These are phyloP conservation scores for Alternaria conjuncta DNA, from an alignment of 2,329 filamentous ascomycete species.

Conservation along the genomic window DNA sequence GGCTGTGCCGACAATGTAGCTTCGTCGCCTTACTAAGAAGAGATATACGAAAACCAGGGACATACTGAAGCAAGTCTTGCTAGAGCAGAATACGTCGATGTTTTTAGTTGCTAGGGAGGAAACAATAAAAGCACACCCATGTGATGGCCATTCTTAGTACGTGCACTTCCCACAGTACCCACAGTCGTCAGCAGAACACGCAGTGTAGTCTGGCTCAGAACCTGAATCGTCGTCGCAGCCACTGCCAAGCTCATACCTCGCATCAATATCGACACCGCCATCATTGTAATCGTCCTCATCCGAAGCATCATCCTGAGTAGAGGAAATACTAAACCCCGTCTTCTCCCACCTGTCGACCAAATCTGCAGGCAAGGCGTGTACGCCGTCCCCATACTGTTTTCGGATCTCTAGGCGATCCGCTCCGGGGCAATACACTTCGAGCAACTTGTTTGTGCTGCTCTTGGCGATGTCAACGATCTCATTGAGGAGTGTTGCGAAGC, in stretches of 20 bases:
- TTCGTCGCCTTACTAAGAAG: not conserved
- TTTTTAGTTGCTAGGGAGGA: not conserved
- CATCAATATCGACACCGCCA: not conserved
- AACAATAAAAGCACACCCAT: not conserved
- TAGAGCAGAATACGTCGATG: not conserved
- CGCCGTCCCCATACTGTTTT: constrained; percentile 31
- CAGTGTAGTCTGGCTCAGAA: constrained; percentile 45
- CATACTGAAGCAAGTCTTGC: not conserved
- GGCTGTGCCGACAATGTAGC: not conserved
- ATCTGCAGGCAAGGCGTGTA: constrained; percentile 27
- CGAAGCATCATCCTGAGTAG: not conserved
- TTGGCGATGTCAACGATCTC: constrained; percentile 40
- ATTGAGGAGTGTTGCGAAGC: constrained; percentile 38
- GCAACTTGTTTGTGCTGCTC: constrained; percentile 17
- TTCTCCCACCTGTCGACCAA: constrained; percentile 20
- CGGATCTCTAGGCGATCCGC: constrained; percentile 46
- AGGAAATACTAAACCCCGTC: not conserved
- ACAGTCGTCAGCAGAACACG: constrained; percentile 44
- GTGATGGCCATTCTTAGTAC: constrained; percentile 15
- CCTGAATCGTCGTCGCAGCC: constrained; percentile 24
- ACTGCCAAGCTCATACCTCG: constrained; percentile 4
- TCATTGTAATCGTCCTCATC: not conserved
- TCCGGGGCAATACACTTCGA: constrained; percentile 47
- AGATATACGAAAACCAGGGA: not conserved
- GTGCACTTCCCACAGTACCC: constrained; percentile 49